A percentile compares a stretch with the other conserved stretches of the same genome.
Conservation (phyloP, 192 early-diverging fungal genomes). For the Paraglomus occultum region DNA sequence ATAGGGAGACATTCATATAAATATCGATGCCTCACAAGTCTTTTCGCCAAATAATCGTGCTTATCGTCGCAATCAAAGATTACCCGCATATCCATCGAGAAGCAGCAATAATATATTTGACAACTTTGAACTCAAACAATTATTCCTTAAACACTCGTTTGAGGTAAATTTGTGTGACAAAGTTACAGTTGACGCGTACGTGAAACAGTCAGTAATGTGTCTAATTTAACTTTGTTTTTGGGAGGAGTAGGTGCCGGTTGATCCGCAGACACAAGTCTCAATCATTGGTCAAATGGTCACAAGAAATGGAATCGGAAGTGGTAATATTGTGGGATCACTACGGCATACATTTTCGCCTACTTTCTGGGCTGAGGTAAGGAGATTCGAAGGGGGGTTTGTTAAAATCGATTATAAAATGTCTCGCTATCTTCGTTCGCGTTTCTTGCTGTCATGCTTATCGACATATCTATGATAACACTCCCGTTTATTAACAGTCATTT, state of each 20-base stretch:
- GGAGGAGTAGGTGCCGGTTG: slow-evolving; percentile 49
- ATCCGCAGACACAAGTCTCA: slow-evolving; percentile 45
- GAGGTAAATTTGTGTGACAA: slow-evolving; percentile 37
- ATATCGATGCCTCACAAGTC: slow-evolving; percentile 50
- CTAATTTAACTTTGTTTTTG: background rate
- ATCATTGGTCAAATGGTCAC: slow-evolving; percentile 64
- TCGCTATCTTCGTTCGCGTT: background rate
- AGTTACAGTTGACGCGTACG: background rate
- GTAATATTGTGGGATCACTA: slow-evolving; percentile 75
- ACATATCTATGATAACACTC: background rate
- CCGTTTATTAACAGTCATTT: slow-evolving; percentile 1
- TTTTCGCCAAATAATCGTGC: slow-evolving; percentile 44
- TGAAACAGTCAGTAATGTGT: background rate
- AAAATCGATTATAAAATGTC: background rate
- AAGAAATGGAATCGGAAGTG: slow-evolving; percentile 67
- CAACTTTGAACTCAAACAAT: slow-evolving; percentile 43
- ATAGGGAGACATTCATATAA: slow-evolving; percentile 50
- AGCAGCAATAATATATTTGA: background rate
- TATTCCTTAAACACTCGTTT: slow-evolving; percentile 64
- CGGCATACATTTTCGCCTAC: slow-evolving; percentile 73
- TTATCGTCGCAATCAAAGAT: slow-evolving; percentile 35
- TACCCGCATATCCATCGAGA: slow-evolving; percentile 35
- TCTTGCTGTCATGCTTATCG: background rate
- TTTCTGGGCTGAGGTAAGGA: slow-evolving; percentile 65
- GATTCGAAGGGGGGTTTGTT: background rate